Evolutionary conservation across 164 flowering plant genomes (phyloP).

Genomic region (Tinospora cordifolia): DNA sequence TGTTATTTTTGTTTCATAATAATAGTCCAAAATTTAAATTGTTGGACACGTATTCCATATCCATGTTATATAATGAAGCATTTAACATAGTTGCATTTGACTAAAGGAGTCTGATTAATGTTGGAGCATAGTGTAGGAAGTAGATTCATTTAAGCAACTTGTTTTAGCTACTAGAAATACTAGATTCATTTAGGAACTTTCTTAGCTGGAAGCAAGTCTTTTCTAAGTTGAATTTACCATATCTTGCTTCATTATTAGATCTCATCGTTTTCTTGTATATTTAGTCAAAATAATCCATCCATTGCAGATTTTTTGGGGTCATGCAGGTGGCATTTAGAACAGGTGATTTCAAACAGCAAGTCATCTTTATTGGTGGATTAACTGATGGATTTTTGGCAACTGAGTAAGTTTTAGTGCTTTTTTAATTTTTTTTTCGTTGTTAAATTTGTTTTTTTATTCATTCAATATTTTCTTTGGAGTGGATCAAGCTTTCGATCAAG

Average conservation of each 20-base stretch:
- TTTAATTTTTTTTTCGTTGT: neutral
- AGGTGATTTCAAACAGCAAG: conserved; percentile 82
- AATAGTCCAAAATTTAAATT: too few relatives aligned
- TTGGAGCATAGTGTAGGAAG: neutral
- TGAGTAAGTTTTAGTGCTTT: conserved; percentile 43
- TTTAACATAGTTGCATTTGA: too few relatives aligned
- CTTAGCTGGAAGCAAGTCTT: neutral
- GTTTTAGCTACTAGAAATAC: neutral
- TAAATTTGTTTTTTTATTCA: neutral
- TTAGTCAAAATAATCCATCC: neutral
- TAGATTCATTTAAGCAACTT: neutral
- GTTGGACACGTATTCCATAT: too few relatives aligned
- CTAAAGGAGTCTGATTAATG: neutral
- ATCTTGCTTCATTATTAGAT: neutral
- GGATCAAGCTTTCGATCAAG: neutral
- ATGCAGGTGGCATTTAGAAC: conserved; percentile 90
- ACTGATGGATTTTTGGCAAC: conserved; percentile 93
- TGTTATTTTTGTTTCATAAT: too few relatives aligned
- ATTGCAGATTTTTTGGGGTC: conserved; percentile 4
- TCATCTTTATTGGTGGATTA: conserved; percentile 84
- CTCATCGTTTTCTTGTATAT: neutral
- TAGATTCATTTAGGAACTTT: neutral
- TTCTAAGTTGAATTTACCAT: neutral
- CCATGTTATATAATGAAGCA: too few relatives aligned
- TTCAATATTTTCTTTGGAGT: neutral